Conservation (phyloP, 257 asterid species). For the Rehmannia glutinosa region DNA sequence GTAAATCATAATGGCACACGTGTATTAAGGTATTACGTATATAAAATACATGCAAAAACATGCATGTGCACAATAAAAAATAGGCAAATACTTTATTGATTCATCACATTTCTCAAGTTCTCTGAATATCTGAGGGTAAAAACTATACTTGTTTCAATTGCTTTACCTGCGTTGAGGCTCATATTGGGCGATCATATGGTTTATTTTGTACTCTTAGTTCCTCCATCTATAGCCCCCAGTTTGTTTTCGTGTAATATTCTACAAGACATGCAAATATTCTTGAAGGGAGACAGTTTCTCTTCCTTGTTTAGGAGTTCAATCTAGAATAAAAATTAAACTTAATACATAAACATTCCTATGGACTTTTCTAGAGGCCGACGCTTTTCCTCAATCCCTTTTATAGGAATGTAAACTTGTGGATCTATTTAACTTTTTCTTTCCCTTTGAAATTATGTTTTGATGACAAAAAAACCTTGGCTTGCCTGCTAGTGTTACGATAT, state of each 20-base stretch:
- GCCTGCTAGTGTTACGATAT: background rate
- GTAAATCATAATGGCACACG: background rate
- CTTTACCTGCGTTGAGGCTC: background rate
- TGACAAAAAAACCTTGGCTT: background rate
- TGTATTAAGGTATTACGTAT: background rate
- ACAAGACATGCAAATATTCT: background rate
- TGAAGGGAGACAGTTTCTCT: background rate
- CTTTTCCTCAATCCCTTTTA: background rate
- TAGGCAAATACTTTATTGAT: background rate
- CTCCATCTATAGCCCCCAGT: background rate
- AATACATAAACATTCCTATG: background rate
- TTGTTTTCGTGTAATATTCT: background rate
- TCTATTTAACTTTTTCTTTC: background rate
- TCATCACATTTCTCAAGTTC: background rate
- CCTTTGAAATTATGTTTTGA: background rate
- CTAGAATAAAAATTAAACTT: background rate
- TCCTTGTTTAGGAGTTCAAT: background rate
- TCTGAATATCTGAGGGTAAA: slow-evolving; percentile 4
- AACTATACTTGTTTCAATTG: background rate
- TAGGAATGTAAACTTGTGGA: background rate
- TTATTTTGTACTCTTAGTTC: background rate
- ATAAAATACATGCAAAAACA: background rate
- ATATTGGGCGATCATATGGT: background rate
- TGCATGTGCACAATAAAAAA: too few species aligned
- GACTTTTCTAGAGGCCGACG: background rate